phyloP scores from a whole-genome alignment of 2,329 filamentous ascomycete genomes.

The Corynespora cassiicola region DNA sequence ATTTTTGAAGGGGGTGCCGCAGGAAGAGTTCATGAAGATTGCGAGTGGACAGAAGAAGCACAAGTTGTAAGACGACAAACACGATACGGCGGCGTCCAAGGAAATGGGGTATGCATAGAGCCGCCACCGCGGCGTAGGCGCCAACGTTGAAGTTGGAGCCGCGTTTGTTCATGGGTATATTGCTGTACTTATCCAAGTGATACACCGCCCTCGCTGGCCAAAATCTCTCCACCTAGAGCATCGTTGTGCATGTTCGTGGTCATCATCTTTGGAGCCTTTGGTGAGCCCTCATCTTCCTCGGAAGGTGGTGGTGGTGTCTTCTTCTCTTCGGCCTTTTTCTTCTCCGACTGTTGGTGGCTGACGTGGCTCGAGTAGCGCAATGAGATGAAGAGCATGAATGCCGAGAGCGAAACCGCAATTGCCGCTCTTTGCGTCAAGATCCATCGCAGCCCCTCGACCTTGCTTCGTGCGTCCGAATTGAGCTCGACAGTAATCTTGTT shows the following conservation, averaged over 20 bases:
- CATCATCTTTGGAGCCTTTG: too few relatives aligned
- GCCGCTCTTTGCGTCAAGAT: conserved; percentile 73
- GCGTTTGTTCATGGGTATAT: too few relatives aligned
- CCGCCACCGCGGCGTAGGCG: too few relatives aligned
- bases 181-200: conserved; percentile 31
- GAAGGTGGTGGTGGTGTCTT: conserved; percentile 18
- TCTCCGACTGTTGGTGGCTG: conserved; percentile 46
- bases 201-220: conserved; percentile 39
- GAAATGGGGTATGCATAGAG: too few relatives aligned
- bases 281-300: conserved; percentile 16
- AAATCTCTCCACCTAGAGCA: conserved; percentile 35
- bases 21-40: conserved; percentile 86
- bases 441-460: conserved; percentile 92
- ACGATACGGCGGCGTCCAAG: not conserved
- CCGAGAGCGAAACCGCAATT: conserved; percentile 60
- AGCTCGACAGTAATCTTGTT: conserved; percentile 94
- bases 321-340: conserved; percentile 45
- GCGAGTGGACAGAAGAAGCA: conserved; percentile 91
- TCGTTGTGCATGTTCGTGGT: conserved; percentile 20
- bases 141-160: too few relatives aligned
- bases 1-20: conserved; percentile 80
- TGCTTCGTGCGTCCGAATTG: conserved; percentile 87
- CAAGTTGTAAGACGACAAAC: conserved; percentile 72
- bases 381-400: conserved; percentile 52
- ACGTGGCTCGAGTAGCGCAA: conserved; percentile 49